Base-by-base conservation (phyloP, 148 eudicot genomes). In the Tetragonia tetragonoides region DNA sequence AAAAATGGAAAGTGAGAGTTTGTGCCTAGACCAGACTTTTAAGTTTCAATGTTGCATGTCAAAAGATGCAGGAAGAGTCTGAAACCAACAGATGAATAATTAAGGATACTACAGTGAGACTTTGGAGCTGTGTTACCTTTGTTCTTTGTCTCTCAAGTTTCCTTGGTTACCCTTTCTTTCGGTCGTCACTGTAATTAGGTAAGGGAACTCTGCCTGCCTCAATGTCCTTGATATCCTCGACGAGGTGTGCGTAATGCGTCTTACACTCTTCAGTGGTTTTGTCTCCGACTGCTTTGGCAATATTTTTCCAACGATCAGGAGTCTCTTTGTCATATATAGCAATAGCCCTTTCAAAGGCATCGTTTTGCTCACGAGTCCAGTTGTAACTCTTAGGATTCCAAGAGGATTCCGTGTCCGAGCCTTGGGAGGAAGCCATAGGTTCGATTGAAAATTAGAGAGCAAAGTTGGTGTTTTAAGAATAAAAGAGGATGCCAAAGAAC, bases 291-390 rank as follows among this genome's bases (percentile, higher is more conserved):
- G 88, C 90, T 71, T 68, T 85, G 40, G 90, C 88, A n/a, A 87
- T 77, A 38, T 87, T 89, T 71, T 79, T 80, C 92, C 92, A 89
- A 28, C 92, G 85, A 38, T 85, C 90, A 1, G 92, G 90, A 17
- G 90, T 85, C 69, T 89, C 90, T 77, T 78, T 81, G 81, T 89
- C 92, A 54, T 78, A 85, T n/a, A 79, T 71, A 3, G 92, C 92
- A 71, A 89, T 75, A 17, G 92, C 90, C 81, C 84, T 85, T 75
- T 89, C 92, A 34, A 89, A 89, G 24, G 80, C 79, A 78, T 89
- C 85, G 86, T 89, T 89, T 56, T 87, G 92, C 83, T 87, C 1
- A 28, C 34, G 34, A 28, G 34, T 28, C 34, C 34, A 28, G 1
- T 28, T 28, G 34, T 28, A 28, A 28, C 34, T 28, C 34, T 28